Base-by-base conservation (phyloP, 2,329 filamentous ascomycete species). In the Colletotrichum chlorophyti region DNA sequence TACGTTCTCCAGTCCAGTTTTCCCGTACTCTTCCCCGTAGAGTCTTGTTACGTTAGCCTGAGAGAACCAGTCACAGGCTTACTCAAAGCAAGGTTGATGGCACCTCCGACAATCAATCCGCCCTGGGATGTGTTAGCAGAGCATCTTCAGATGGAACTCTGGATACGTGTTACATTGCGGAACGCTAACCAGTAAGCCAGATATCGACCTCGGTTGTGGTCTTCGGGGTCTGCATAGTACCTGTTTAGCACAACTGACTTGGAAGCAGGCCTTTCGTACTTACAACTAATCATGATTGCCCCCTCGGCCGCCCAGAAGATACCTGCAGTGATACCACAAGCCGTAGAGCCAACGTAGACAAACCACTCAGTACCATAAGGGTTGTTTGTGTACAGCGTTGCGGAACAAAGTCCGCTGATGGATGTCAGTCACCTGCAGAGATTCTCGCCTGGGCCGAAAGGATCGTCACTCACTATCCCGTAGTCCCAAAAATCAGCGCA, bases 331-430 rank as follows among this genome's bases (percentile, higher is more conserved):
- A 65, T 43, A 14, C 63, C 62, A 15, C 65, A 69, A 14, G 65
- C 64, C 3, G 65, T 66, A 4, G 68, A 65, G 2, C 66, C 67
- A 17, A 68, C 49, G 29, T 66, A 67, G 11, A 61, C 40, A 17
- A 63, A 63, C 60, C 58, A 58, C 14, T 66, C 53, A 2, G 47
- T 66, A 9, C 68, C 68, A 37, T 68, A 69, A 1, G 64, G 64
- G 31, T 68, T 75, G 55, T 75, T 75, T 11, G 67, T 62, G 53
- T 76, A 74, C n/a, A 76, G 60, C 0, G 70, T 70, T 0, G 73
- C 72, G 1, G 70, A 70, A 53, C 74, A 76, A 3, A 75, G n/a
- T n/a, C n/a, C n/a, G n/a, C n/a, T n/a, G n/a, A n/a, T n/a, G n/a
- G n/a, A n/a, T n/a, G n/a, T n/a, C n/a, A n/a, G n/a, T n/a, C n/a